phyloP scores from a whole-genome alignment of 1,139 yeast species.

The Kluyveromyces sp. region DNA sequence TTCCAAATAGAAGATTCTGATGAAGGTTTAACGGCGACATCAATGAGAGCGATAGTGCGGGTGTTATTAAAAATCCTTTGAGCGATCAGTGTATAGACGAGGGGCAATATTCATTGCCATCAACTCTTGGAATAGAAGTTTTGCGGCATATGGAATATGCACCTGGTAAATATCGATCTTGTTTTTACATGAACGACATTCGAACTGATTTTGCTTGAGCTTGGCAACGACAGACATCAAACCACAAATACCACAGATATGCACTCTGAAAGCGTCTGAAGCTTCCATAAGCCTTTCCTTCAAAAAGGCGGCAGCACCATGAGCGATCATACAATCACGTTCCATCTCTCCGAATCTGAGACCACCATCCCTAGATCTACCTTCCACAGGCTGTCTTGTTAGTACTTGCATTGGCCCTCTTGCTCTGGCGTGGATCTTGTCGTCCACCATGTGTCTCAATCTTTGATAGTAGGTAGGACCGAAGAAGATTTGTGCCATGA shows the following conservation, averaged over 20 bases:
- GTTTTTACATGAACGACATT: slow-evolving; percentile 97
- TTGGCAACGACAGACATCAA: slow-evolving; percentile 97
- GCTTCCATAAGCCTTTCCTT: slow-evolving; percentile 98
- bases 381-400: slow-evolving; percentile 98
- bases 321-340: slow-evolving; percentile 99
- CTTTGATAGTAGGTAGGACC: slow-evolving; percentile 99
- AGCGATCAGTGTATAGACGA: slow-evolving; percentile 66
- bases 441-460: slow-evolving; percentile 98
- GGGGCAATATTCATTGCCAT: slow-evolving; percentile 98
- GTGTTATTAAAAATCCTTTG: slow-evolving; percentile 29
- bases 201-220: slow-evolving; percentile 92
- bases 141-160: slow-evolving; percentile 96
- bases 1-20: not conserved
- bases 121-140: slow-evolving; percentile 90
- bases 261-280: slow-evolving; percentile 97
- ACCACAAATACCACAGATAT: slow-evolving; percentile 96
- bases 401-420: slow-evolving; percentile 98
- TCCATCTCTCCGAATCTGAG: slow-evolving; percentile 99
- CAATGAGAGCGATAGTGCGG: not conserved
- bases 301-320: slow-evolving; percentile 97
- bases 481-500: slow-evolving; percentile 96
- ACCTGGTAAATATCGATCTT: slow-evolving; percentile 97
- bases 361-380: slow-evolving; percentile 99
- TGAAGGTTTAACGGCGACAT: not conserved
- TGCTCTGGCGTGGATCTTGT: slow-evolving; percentile 98